Evolutionary conservation across 73 alveolate species (phyloP).

Genomic region (Paramecium pentaurelia): DNA sequence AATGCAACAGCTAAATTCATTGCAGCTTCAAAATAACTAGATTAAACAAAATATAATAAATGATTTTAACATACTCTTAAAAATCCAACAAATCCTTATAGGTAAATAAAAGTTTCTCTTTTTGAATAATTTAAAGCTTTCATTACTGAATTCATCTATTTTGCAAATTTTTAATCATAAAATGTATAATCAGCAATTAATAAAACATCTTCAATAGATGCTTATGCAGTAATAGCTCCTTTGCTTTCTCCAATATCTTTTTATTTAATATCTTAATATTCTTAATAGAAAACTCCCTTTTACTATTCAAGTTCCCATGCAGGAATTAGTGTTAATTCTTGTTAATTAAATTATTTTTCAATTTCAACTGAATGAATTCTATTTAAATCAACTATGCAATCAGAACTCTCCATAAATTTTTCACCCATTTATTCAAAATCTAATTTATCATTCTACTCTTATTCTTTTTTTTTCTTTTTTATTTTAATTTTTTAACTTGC

Average conservation of each 20-base stretch:
- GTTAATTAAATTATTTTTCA: neutral
- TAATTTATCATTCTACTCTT: neutral
- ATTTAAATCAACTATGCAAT: conserved; percentile 7
- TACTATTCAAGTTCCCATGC: neutral
- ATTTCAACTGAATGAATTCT: neutral
- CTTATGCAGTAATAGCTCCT: neutral
- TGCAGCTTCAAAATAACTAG: conserved; percentile 1
- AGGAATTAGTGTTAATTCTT: neutral
- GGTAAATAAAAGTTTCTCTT: neutral
- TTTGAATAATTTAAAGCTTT: conserved; percentile 12
- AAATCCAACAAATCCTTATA: neutral
- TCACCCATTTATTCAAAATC: conserved; percentile 4
- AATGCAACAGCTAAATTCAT: conserved; percentile 78
- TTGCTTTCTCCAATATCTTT: neutral
- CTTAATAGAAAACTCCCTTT: neutral
- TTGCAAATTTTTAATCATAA: conserved; percentile 2
- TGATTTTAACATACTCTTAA: neutral
- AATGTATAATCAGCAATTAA: neutral
- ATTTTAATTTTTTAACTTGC: neutral
- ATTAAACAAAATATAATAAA: neutral
- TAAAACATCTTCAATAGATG: conserved; percentile 30
- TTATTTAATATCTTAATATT: neutral
- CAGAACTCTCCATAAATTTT: neutral
- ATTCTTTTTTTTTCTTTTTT: conserved; percentile 4
- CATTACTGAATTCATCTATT: neutral